Percentiles rank a stretch among this genome's conserved stretches.
These are phyloP conservation scores for Gossypium davidsonii DNA, from an alignment of 441 rosid genomes.

Conservation along the genomic window DNA sequence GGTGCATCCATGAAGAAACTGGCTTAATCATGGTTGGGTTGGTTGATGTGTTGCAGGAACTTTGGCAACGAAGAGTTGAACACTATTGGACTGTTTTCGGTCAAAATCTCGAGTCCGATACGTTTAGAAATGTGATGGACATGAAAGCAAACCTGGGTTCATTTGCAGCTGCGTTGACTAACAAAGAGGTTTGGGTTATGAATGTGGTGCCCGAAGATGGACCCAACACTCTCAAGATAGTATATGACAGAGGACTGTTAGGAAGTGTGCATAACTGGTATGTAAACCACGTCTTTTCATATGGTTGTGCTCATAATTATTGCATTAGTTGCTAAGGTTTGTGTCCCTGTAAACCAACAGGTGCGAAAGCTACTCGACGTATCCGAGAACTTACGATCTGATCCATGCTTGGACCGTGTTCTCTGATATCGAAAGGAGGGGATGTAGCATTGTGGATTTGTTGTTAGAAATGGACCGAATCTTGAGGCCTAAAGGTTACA, in stretches of 20 bases:
- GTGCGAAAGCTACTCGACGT: slow-evolving; percentile 91
- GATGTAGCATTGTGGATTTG: slow-evolving; percentile 74
- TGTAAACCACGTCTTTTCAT: not conserved
- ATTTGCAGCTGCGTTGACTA: slow-evolving; percentile 76
- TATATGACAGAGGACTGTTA: slow-evolving; percentile 89
- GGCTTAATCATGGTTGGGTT: not conserved
- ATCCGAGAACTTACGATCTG: slow-evolving; percentile 89
- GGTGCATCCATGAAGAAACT: slow-evolving; percentile 3
- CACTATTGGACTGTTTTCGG: slow-evolving; percentile 72
- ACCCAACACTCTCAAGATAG: slow-evolving; percentile 81
- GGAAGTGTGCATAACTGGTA: slow-evolving; percentile 88
- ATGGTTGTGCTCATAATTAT: not conserved
- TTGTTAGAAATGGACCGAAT: slow-evolving; percentile 88
- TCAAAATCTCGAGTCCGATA: slow-evolving; percentile 54
- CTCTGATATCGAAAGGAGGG: slow-evolving; percentile 71
- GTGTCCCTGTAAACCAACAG: slow-evolving; percentile 25
- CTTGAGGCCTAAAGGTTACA: slow-evolving; percentile 80
- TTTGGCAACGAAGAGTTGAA: slow-evolving; percentile 75
- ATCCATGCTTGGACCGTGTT: slow-evolving; percentile 86
- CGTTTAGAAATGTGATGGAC: slow-evolving; percentile 86
- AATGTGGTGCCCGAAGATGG: slow-evolving; percentile 84
- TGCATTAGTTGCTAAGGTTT: not conserved
- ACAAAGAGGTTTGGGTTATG: slow-evolving; percentile 95
- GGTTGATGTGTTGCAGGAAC: slow-evolving; percentile 46
- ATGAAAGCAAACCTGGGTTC: slow-evolving; percentile 94